Evolutionary conservation across 2,329 filamentous ascomycete species (phyloP).

Genomic region (Pseudogymnoascus sp.): DNA sequence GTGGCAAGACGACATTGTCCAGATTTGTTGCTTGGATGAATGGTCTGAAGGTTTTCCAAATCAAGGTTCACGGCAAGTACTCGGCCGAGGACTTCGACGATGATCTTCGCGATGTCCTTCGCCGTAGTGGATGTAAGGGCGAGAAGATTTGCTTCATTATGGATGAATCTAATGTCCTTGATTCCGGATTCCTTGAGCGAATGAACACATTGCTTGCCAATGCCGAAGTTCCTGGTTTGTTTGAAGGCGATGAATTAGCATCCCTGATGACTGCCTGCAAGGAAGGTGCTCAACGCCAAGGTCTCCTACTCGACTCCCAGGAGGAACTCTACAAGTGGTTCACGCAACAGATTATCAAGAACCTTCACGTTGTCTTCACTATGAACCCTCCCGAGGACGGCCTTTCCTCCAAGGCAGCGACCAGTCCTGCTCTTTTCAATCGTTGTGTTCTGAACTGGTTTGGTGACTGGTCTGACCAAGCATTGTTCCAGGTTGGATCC

Average conservation of each 20-base stretch:
- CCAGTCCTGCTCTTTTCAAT: conserved; percentile 97
- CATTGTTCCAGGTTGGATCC: conserved; percentile 92
- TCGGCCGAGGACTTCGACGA: conserved; percentile 98
- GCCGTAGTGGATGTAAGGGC: conserved; percentile 90
- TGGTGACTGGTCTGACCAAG: conserved; percentile 98
- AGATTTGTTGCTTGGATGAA: conserved; percentile 99
- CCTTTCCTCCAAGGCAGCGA: conserved; percentile 90
- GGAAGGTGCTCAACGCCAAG: conserved; percentile 93
- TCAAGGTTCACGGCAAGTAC: conserved; percentile 99
- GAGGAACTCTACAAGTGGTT: conserved; percentile 99
- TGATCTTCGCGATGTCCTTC: conserved; percentile 85
- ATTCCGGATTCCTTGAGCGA: conserved; percentile 95
- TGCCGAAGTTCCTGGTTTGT: conserved; percentile 96
- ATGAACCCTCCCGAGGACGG: conserved; percentile 99
- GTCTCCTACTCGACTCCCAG: conserved; percentile 88
- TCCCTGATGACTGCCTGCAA: conserved; percentile 99
- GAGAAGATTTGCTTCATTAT: conserved; percentile 99
- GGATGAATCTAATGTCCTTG: conserved; percentile 97
- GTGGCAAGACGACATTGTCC: conserved; percentile 95
- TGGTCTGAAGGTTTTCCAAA: conserved; percentile 96
- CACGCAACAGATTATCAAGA: conserved; percentile 97
- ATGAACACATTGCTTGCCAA: conserved; percentile 99
- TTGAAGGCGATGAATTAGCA: conserved; percentile 97
- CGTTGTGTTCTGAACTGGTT: conserved; percentile 99
- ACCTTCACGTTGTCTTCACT: conserved; percentile 97